phyloP scores from a whole-genome alignment of 2,329 filamentous ascomycete genomes.

The Aspergillus candidus region DNA sequence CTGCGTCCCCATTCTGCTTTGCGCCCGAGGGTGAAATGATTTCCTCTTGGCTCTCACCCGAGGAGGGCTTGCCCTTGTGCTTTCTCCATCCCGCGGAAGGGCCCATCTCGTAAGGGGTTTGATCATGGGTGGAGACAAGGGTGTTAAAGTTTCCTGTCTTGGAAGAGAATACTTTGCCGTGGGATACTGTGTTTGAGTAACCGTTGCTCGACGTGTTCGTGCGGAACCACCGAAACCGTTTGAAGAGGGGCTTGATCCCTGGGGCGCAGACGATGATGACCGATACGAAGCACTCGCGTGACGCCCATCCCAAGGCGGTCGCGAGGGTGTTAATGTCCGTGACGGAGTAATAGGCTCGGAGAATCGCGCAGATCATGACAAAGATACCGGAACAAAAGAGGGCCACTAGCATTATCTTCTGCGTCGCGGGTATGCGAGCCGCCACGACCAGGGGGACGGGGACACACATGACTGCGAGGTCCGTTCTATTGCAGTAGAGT shows the following conservation, averaged over 20 bases:
- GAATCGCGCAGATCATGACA: conserved; percentile 22
- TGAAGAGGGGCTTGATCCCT: conserved; percentile 22
- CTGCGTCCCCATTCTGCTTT: too few relatives aligned
- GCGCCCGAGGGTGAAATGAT: too few relatives aligned
- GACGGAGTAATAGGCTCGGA: conserved; percentile 23
- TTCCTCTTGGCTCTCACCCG: too few relatives aligned
- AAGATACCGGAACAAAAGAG: conserved; percentile 22
- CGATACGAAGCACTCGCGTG: conserved; percentile 21
- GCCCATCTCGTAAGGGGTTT: too few relatives aligned
- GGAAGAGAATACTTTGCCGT: too few relatives aligned
- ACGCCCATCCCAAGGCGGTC: conserved; percentile 20
- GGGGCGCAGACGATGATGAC: conserved; percentile 21
- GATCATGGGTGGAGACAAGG: too few relatives aligned
- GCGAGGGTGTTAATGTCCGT: conserved; percentile 13
- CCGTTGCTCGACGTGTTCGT: too few relatives aligned
- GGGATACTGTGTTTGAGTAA: too few relatives aligned
- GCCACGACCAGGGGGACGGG: conserved; percentile 15
- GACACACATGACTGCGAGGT: conserved; percentile 14
- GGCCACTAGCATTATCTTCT: conserved; percentile 12
- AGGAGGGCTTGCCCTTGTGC: too few relatives aligned
- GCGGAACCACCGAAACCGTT: conserved; percentile 9
- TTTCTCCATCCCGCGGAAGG: too few relatives aligned
- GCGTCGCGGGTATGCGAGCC: conserved; percentile 9
- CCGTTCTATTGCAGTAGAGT: conserved; percentile 7
- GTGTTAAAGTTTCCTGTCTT: too few relatives aligned